phyloP scores from a whole-genome alignment of 805 yeast species.

The Suhomyces pyralidae region DNA sequence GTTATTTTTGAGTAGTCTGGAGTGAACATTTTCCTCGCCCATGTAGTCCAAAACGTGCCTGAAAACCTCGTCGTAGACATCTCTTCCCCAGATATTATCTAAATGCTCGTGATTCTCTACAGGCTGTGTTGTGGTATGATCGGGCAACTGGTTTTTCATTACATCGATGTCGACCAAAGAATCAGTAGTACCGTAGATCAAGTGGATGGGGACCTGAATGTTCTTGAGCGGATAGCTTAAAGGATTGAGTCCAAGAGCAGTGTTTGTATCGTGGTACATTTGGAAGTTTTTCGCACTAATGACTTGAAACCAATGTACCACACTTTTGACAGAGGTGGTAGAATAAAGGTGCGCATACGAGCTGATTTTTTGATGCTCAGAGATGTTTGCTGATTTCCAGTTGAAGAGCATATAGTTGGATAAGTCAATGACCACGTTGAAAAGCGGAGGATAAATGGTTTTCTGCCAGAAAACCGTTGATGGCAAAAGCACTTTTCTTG shows the following conservation, averaged over 20 bases:
- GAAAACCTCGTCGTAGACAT: conserved; percentile 43
- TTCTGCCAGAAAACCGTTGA: conserved; percentile 78
- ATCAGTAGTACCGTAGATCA: conserved; percentile 78
- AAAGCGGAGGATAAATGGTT: conserved; percentile 73
- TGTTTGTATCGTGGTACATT: conserved; percentile 70
- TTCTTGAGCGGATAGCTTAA: conserved; percentile 39
- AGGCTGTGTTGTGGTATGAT: conserved; percentile 49
- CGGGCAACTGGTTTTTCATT: conserved; percentile 67
- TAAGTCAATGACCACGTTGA: conserved; percentile 65
- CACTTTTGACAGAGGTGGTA: conserved; percentile 62
- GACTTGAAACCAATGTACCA: conserved; percentile 45
- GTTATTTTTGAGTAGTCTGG: conserved; percentile 2
- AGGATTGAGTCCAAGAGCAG: conserved; percentile 27
- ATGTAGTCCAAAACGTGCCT: conserved; percentile 23
- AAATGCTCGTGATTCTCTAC: conserved; percentile 79
- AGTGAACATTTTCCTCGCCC: conserved; percentile 9
- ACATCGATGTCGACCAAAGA: conserved; percentile 83
- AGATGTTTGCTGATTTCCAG: conserved; percentile 76
- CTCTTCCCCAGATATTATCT: conserved; percentile 85
- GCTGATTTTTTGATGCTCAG: conserved; percentile 68
- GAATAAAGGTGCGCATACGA: conserved; percentile 86
- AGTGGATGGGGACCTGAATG: conserved; percentile 60
- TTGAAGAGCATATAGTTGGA: conserved; percentile 68
- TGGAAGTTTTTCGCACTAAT: conserved; percentile 75
- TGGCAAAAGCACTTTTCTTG: conserved; percentile 69